These are phyloP conservation scores for Xylaria acuta DNA, from an alignment of 495 filamentous ascomycete genomes.

Conservation along the genomic window DNA sequence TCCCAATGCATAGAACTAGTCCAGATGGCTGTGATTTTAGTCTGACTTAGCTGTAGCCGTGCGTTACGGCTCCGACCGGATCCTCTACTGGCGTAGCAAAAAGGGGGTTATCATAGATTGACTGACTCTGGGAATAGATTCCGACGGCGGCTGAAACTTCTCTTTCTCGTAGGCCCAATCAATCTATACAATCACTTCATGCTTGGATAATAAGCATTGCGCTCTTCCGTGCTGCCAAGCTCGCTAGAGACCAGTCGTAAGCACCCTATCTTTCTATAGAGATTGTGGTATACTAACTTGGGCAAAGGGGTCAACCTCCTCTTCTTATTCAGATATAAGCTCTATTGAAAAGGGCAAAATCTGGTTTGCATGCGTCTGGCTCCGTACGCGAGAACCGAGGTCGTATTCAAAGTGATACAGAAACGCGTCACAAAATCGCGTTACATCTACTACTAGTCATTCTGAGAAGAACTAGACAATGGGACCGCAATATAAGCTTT, in stretches of 20 bases:
- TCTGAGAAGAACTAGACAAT: not conserved
- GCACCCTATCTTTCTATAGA: not conserved
- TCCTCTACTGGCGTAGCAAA: not conserved
- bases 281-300: not conserved
- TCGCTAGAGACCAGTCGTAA: not conserved
- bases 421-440: slow-evolving; percentile 4
- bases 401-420: not conserved
- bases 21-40: too few species aligned
- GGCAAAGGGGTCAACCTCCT: too few species aligned
- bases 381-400: not conserved
- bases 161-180: not conserved
- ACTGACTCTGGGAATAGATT: not conserved
- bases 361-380: not conserved
- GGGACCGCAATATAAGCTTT: slow-evolving; percentile 26
- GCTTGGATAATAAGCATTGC: not conserved
- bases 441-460: slow-evolving; percentile 13
- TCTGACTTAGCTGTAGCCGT: not conserved
- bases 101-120: not conserved
- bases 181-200: not conserved
- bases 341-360: not conserved
- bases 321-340: not conserved
- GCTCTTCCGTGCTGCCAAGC: not conserved
- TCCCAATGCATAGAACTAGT: not conserved
- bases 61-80: not conserved
- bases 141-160: not conserved